Conservation (phyloP, 2,329 filamentous ascomycete species). For the Aspergillus sp. region DNA sequence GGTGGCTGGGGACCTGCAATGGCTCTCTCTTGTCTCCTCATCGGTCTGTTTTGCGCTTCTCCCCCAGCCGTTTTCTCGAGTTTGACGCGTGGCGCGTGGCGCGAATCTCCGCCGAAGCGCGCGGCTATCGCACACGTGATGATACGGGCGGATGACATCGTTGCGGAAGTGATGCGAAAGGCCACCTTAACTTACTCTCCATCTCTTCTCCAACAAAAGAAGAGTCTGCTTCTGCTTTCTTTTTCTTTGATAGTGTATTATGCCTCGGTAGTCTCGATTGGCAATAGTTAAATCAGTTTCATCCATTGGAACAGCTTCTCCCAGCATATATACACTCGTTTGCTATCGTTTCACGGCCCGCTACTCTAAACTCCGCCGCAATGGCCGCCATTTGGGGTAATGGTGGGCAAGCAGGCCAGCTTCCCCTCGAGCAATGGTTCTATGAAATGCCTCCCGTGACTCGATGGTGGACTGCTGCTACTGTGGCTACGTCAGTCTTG, state of each 20-base stretch:
- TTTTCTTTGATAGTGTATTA: neutral
- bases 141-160: neutral
- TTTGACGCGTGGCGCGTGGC: slow-evolving; percentile 18
- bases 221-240: neutral
- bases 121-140: slow-evolving; percentile 8
- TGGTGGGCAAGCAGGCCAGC: slow-evolving; percentile 47
- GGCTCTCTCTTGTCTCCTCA: too few species aligned
- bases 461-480: slow-evolving; percentile 93
- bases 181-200: slow-evolving; percentile 10
- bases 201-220: too few species aligned
- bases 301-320: neutral
- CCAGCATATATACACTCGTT: neutral
- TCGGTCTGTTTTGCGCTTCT: neutral
- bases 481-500: slow-evolving; percentile 77
- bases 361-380: slow-evolving; percentile 5
- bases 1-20: too few species aligned
- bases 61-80: slow-evolving; percentile 10
- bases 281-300: too few species aligned
- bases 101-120: slow-evolving; percentile 3
- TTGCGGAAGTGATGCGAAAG: slow-evolving; percentile 9
- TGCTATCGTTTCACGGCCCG: neutral
- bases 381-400: slow-evolving; percentile 44
- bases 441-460: slow-evolving; percentile 98
- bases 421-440: slow-evolving; percentile 96
- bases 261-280: too few species aligned